These are phyloP conservation scores for Chrysosporium keratinophilum DNA, from an alignment of 2,329 filamentous ascomycete genomes.

Conservation along the genomic window DNA sequence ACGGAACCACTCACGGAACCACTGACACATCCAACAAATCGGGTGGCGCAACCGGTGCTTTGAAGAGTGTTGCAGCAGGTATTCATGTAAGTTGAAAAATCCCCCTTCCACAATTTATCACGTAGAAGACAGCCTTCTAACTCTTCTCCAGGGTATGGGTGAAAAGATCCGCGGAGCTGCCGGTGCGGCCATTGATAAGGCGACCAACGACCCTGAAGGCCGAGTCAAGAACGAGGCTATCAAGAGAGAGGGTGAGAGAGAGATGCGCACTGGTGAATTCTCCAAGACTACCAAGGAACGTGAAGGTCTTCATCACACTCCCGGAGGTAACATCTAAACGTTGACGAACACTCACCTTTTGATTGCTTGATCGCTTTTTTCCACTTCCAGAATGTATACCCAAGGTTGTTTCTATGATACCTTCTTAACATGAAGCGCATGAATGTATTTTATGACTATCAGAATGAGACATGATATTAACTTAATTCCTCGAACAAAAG, in stretches of 20 bases:
- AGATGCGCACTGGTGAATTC: slow-evolving; percentile 27
- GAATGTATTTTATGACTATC: too few relatives aligned
- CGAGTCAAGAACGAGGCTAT: slow-evolving; percentile 30
- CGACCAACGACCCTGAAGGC: slow-evolving; percentile 30
- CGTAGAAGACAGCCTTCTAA: not conserved
- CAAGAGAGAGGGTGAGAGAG: slow-evolving; percentile 27
- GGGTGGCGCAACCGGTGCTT: slow-evolving; percentile 18
- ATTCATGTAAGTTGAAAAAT: slow-evolving; percentile 27
- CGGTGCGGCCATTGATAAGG: slow-evolving; percentile 30
- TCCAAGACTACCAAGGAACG: slow-evolving; percentile 15
- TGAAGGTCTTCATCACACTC: slow-evolving; percentile 13
- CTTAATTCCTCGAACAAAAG: too few relatives aligned
- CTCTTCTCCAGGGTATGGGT: slow-evolving; percentile 28
- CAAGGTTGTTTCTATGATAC: too few relatives aligned
- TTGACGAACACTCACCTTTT: not conserved
- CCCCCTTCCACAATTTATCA: not conserved
- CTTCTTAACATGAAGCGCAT: too few relatives aligned
- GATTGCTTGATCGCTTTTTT: too few relatives aligned
- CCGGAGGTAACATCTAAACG: slow-evolving; percentile 3
- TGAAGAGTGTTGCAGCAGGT: slow-evolving; percentile 24
- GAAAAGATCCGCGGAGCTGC: slow-evolving; percentile 33
- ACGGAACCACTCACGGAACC: not conserved
- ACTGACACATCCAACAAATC: not conserved
- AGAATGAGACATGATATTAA: too few relatives aligned
- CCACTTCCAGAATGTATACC: too few relatives aligned